Percentiles rank a stretch among this genome's conserved stretches.
phyloP scores from a whole-genome alignment of 805 yeast genomes.

The Metschnikowia bowlesiae region DNA sequence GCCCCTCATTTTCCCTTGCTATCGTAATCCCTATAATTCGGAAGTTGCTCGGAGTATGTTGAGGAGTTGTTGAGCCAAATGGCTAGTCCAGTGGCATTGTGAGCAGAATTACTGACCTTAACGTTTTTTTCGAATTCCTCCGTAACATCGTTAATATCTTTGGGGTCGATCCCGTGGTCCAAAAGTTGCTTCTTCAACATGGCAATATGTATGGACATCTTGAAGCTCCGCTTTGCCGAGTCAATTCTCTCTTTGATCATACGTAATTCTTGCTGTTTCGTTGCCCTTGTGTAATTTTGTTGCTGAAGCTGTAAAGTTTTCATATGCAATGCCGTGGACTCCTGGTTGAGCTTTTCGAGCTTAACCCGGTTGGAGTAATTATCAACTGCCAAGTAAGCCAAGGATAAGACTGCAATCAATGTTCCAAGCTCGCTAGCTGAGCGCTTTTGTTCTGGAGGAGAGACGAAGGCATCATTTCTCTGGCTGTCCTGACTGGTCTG shows the following conservation, averaged over 20 bases:
- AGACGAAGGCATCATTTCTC: not conserved
- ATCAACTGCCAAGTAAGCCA: constrained; percentile 50
- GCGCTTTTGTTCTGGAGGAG: constrained; percentile 3
- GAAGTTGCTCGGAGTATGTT: constrained; percentile 46
- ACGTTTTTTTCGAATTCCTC: constrained; percentile 55
- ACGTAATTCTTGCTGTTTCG: constrained; percentile 50
- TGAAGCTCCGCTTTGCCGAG: constrained; percentile 45
- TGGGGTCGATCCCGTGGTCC: constrained; percentile 57
- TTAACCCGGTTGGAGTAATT: constrained; percentile 41
- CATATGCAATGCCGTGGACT: constrained; percentile 33
- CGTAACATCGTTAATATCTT: constrained; percentile 48
- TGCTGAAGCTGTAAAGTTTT: constrained; percentile 41
- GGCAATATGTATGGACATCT: constrained; percentile 66
- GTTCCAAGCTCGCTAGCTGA: constrained; percentile 33
- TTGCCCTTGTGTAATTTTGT: constrained; percentile 45
- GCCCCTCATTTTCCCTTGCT: constrained; percentile 20
- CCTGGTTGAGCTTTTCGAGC: constrained; percentile 32
- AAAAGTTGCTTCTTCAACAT: constrained; percentile 55
- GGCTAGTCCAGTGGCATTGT: constrained; percentile 50
- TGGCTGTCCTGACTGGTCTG: not conserved
- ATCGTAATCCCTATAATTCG: constrained; percentile 60
- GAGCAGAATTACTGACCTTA: constrained; percentile 52
- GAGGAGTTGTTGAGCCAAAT: constrained; percentile 59
- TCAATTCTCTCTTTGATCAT: constrained; percentile 49
- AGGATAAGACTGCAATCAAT: constrained; percentile 38